Evolutionary conservation across 1,139 yeast species (phyloP).

Genomic region (Debaryomyces coudertii): DNA sequence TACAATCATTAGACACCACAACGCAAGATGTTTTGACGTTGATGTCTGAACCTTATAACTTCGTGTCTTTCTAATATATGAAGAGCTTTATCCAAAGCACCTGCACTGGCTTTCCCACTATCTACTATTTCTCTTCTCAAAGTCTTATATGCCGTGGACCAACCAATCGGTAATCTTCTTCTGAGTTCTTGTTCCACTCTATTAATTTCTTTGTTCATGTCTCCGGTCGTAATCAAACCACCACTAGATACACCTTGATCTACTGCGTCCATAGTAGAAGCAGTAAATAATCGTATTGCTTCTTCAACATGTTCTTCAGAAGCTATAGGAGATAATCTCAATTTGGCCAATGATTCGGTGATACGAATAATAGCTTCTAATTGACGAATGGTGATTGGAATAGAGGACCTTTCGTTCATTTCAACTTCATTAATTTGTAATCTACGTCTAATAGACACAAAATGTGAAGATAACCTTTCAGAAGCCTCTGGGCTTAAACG

Average conservation of each 20-base stretch:
- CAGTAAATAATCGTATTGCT: conserved; percentile 90
- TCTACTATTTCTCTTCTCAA: conserved; percentile 83
- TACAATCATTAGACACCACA: conserved; percentile 57
- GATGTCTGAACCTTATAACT: conserved; percentile 83
- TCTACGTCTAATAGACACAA: conserved; percentile 85
- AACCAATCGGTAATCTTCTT: conserved; percentile 92
- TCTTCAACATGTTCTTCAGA: conserved; percentile 91
- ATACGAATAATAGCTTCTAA: conserved; percentile 96
- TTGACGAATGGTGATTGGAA: conserved; percentile 97
- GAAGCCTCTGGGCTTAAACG: conserved; percentile 87
- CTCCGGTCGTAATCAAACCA: conserved; percentile 47
- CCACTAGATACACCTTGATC: conserved; percentile 70
- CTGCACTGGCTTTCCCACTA: conserved; percentile 63
- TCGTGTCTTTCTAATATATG: conserved; percentile 84
- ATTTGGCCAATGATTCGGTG: conserved; percentile 89
- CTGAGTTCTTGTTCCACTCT: conserved; percentile 83
- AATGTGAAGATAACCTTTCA: conserved; percentile 89
- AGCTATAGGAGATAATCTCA: conserved; percentile 82
- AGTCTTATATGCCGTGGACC: conserved; percentile 90
- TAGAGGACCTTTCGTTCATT: conserved; percentile 87
- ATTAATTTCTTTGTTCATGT: conserved; percentile 69
- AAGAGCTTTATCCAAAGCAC: conserved; percentile 83
- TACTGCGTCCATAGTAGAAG: conserved; percentile 98
- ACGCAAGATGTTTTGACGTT: conserved; percentile 83
- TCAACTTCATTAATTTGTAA: conserved; percentile 81